These are phyloP conservation scores for Acorus calamus DNA, from an alignment of 106 monocot species.

Conservation along the genomic window DNA sequence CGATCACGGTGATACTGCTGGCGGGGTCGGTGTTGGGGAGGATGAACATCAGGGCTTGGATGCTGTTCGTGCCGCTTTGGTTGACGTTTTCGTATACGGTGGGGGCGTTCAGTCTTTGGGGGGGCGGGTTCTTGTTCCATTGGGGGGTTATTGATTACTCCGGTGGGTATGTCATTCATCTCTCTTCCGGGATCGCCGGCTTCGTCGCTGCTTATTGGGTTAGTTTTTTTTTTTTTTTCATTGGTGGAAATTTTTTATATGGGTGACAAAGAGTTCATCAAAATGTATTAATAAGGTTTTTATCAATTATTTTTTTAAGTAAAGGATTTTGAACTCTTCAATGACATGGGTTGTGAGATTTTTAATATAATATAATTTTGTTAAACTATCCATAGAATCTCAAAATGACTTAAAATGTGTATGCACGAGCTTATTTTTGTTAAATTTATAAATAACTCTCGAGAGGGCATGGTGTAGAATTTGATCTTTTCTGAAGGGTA, in stretches of 20 bases:
- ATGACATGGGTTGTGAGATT: too few relatives aligned
- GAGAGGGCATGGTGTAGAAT: too few relatives aligned
- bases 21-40: conserved; percentile 47
- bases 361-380: too few relatives aligned
- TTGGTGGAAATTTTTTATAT: background rate
- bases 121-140: conserved; percentile 43
- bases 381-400: too few relatives aligned
- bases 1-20: conserved; percentile 41
- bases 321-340: too few relatives aligned
- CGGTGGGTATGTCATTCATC: conserved; percentile 46
- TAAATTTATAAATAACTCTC: too few relatives aligned
- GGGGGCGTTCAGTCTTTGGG: conserved; percentile 39
- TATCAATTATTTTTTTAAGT: too few relatives aligned
- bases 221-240: background rate
- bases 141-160: conserved; percentile 50
- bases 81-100: conserved; percentile 49
- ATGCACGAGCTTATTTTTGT: too few relatives aligned
- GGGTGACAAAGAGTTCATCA: too few relatives aligned
- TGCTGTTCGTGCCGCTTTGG: conserved; percentile 54
- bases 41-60: conserved; percentile 54
- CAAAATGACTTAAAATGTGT: too few relatives aligned
- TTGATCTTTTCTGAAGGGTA: too few relatives aligned
- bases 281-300: too few relatives aligned
- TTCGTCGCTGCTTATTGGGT: conserved; percentile 44
- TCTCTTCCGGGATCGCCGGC: conserved; percentile 39